Percentiles rank a stretch among this genome's conserved stretches.
Conservation (phyloP, 805 yeast genomes). For the Jamesozyma spencerorum region DNA sequence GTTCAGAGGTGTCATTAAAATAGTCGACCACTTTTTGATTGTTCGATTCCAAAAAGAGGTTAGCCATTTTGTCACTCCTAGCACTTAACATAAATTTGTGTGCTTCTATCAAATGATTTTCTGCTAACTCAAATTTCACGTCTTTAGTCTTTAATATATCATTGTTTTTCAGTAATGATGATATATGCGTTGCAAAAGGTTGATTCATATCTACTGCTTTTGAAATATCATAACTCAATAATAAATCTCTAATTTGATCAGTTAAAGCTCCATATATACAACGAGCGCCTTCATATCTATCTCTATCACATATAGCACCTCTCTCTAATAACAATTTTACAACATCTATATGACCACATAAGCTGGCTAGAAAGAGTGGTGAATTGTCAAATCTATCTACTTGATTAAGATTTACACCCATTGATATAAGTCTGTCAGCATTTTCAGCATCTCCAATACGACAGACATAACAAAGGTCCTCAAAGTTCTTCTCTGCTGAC, state of each 20-base stretch:
- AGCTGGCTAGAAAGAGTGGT: conserved; percentile 61
- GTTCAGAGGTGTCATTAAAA: background rate
- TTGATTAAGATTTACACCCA: conserved; percentile 39
- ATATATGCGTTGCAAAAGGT: conserved; percentile 65
- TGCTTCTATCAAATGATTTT: conserved; percentile 12
- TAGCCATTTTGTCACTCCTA: conserved; percentile 29
- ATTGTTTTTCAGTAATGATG: conserved; percentile 31
- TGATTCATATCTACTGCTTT: conserved; percentile 58
- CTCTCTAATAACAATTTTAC: conserved; percentile 51
- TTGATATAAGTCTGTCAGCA: conserved; percentile 47
- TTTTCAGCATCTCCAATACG: conserved; percentile 57
- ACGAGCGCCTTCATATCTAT: conserved; percentile 71
- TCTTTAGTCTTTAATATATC: conserved; percentile 21
- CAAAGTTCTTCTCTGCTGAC: conserved; percentile 27
- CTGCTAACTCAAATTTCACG: conserved; percentile 13
- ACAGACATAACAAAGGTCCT: conserved; percentile 54
- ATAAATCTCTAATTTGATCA: conserved; percentile 49
- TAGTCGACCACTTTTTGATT: too few species aligned
- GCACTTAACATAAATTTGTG: conserved; percentile 38
- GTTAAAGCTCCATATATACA: conserved; percentile 73
- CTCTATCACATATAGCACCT: conserved; percentile 74
- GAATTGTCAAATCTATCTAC: conserved; percentile 69
- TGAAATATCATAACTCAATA: conserved; percentile 54
- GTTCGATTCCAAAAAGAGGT: background rate
- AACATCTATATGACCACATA: conserved; percentile 64